These are phyloP conservation scores for Porcisia deanei DNA, from an alignment of 208 protist genomes.

Conservation along the genomic window DNA sequence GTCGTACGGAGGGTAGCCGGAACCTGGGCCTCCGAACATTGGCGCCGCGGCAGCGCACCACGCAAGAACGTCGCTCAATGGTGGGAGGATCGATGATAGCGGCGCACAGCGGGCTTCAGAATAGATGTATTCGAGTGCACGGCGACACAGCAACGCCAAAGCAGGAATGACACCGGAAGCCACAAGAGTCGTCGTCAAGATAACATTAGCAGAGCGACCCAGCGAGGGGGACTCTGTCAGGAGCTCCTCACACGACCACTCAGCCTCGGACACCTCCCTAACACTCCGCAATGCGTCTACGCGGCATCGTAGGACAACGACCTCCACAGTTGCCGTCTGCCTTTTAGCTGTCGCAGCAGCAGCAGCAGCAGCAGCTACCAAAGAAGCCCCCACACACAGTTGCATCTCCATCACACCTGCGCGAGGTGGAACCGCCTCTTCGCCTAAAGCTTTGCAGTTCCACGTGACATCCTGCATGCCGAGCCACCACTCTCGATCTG, in stretches of 20 bases:
- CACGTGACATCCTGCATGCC: slow-evolving; percentile 16
- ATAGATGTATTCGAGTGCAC: slow-evolving; percentile 20
- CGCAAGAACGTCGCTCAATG: slow-evolving; percentile 15
- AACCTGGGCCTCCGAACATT: slow-evolving; percentile 21
- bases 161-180: slow-evolving; percentile 20
- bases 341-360: not conserved
- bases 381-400: not conserved
- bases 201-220: not conserved
- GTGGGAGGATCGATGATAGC: not conserved
- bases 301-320: slow-evolving; percentile 15
- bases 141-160: slow-evolving; percentile 19
- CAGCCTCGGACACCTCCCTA: not conserved
- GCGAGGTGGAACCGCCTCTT: slow-evolving; percentile 13
- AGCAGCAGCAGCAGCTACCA: not conserved
- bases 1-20: slow-evolving; percentile 47
- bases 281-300: slow-evolving; percentile 11
- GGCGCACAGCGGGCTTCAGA: not conserved
- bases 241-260: slow-evolving; percentile 1
- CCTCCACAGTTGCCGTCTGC: not conserved
- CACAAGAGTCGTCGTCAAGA: not conserved
- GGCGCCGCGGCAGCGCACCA: slow-evolving; percentile 22
- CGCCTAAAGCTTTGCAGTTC: slow-evolving; percentile 19
- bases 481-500: slow-evolving; percentile 8
- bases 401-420: slow-evolving; percentile 23
- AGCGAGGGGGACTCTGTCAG: not conserved